These are phyloP conservation scores for Auxenochlorella protothecoides DNA, from an alignment of 139 green algal genomes.

Conservation along the genomic window DNA sequence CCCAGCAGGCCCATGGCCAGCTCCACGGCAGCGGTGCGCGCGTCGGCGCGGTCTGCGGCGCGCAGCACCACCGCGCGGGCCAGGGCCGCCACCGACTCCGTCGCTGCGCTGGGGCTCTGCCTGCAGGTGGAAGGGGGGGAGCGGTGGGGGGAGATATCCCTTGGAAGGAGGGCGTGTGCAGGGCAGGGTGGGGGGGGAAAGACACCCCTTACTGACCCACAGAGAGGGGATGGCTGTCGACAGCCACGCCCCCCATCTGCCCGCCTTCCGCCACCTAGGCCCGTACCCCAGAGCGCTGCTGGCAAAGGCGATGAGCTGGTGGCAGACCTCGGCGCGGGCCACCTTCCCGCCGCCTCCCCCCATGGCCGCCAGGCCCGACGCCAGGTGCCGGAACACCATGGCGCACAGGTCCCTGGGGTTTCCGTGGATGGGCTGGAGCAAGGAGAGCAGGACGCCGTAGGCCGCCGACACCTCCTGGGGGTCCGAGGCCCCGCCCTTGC, in stretches of 20 bases:
- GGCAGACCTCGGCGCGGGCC: not conserved
- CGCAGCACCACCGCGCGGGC: conserved; percentile 42
- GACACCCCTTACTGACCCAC: not conserved
- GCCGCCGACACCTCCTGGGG: no score
- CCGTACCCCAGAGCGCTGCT: not conserved
- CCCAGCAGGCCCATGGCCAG: conserved; percentile 21
- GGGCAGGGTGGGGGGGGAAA: no score
- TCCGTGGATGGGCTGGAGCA: conserved; percentile 39
- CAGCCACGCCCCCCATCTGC: conserved; percentile 15
- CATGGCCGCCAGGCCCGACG: no score
- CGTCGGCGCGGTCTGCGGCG: conserved; percentile 47
- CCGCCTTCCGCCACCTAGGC: conserved; percentile 2
- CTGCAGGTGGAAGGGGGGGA: not conserved
- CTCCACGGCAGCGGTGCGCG: conserved; percentile 27
- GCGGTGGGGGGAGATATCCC: not conserved
- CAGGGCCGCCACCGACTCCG: conserved; percentile 36
- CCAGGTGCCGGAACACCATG: conserved; percentile 15
- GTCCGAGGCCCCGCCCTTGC: no score
- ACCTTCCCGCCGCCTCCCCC: no score
- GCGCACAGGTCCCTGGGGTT: conserved; percentile 16
- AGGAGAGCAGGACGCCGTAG: conserved; percentile 18
- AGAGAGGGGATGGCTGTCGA: conserved; percentile 30
- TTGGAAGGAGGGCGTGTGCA: not conserved
- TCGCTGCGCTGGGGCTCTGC: conserved; percentile 13
- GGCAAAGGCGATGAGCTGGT: not conserved